Percentiles rank a stretch among this genome's conserved stretches.
Evolutionary conservation across 768 basidiomycete genomes (phyloP).

Genomic region (Daedaleopsis sinensis): DNA sequence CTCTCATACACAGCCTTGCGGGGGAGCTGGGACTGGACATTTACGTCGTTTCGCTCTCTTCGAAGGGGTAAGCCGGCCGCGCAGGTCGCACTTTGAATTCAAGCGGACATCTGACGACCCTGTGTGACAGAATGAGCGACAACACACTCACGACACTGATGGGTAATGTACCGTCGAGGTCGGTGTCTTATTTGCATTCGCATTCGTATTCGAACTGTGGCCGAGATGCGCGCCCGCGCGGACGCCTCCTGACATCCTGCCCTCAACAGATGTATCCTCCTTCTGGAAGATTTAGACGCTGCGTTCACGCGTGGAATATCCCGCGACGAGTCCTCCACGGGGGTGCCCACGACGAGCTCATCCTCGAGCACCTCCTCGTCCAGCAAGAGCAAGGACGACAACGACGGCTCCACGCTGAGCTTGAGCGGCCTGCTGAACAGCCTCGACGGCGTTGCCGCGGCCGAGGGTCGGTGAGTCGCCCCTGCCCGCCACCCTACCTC

Average conservation of each 20-base stretch:
- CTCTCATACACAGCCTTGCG: conserved; percentile 82
- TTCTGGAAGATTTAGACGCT: conserved; percentile 92
- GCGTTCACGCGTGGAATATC: conserved; percentile 88
- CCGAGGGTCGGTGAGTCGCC: conserved; percentile 75
- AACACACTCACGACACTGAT: conserved; percentile 85
- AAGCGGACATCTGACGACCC: conserved; percentile 12
- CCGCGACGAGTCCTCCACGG: conserved; percentile 81
- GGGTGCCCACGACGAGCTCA: conserved; percentile 58
- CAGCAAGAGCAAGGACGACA: conserved; percentile 43
- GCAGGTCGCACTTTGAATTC: conserved; percentile 9
- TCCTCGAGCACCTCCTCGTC: conserved; percentile 41
- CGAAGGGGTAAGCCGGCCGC: conserved; percentile 66
- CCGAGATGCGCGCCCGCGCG: conserved; percentile 9
- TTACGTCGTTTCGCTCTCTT: conserved; percentile 86
- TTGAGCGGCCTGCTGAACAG: conserved; percentile 86
- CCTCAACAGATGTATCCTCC: conserved; percentile 74
- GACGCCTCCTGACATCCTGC: conserved; percentile 18
- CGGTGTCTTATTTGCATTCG: conserved; percentile 15
- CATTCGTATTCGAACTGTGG: not conserved
- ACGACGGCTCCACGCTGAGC: conserved; percentile 82
- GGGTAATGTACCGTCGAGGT: conserved; percentile 88
- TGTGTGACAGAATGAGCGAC: conserved; percentile 75
- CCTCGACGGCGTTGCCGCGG: conserved; percentile 84
- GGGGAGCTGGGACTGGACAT: conserved; percentile 89
- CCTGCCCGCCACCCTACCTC: not conserved